A percentile compares a stretch with the other conserved stretches of the same genome.
These are phyloP conservation scores for Cymbopogon flexuosus DNA, from an alignment of 202 grass and related monocot species.

Conservation along the genomic window DNA sequence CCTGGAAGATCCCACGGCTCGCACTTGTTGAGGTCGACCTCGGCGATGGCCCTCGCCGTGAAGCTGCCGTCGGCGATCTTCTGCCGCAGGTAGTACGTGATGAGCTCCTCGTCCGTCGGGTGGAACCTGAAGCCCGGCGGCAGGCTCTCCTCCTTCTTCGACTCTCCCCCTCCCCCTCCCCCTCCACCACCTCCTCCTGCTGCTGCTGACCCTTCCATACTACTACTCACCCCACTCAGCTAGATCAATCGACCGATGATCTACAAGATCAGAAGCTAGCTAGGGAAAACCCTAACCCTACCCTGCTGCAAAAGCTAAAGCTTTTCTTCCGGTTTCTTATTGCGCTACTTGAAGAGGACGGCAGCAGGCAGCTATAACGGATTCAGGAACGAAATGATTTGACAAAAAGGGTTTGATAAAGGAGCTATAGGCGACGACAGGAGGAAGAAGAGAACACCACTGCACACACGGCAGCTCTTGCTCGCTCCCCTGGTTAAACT, in stretches of 20 bases:
- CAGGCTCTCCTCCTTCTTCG: slow-evolving; percentile 60
- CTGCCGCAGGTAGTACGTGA: slow-evolving; percentile 74
- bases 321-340: neutral
- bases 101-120: slow-evolving; percentile 89
- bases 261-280: neutral
- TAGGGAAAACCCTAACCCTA: slow-evolving; percentile 27
- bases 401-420: neutral
- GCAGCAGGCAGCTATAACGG: slow-evolving; percentile 17
- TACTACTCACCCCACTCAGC: too few relatives aligned
- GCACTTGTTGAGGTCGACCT: slow-evolving; percentile 96
- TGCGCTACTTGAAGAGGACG: slow-evolving; percentile 15
- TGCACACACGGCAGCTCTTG: neutral
- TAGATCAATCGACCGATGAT: neutral
- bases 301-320: neutral
- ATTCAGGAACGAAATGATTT: slow-evolving; percentile 10
- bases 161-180: slow-evolving; percentile 10
- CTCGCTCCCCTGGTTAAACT: neutral
- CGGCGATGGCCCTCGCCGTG: slow-evolving; percentile 80
- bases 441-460: neutral
- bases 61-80: slow-evolving; percentile 67
- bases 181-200: neutral
- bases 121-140: slow-evolving; percentile 95
- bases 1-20: slow-evolving; percentile 96
- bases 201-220: slow-evolving; percentile 29
- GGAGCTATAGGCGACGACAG: neutral